phyloP scores from a whole-genome alignment of 2,329 filamentous ascomycete species.

The Microascus cirrosus region DNA sequence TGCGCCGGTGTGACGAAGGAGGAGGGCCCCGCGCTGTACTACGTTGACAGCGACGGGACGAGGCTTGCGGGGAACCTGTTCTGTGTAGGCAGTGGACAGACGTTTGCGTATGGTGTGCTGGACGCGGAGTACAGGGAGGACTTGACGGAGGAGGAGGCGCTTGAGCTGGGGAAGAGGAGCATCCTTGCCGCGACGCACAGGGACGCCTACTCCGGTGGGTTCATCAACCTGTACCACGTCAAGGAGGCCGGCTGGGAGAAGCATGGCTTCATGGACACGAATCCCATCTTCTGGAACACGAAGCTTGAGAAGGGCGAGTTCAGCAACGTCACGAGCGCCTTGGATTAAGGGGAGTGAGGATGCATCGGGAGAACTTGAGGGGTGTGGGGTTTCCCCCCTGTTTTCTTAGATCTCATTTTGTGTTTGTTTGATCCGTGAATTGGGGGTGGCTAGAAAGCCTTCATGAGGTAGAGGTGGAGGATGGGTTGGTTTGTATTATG shows the following conservation, averaged over 20 bases:
- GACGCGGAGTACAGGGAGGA: constrained; percentile 94
- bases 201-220: constrained; percentile 97
- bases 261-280: constrained; percentile 96
- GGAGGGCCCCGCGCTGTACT: constrained; percentile 96
- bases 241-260: constrained; percentile 99
- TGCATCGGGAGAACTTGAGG: neutral
- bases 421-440: neutral
- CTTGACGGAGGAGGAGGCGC: constrained; percentile 72
- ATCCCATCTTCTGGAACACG: constrained; percentile 99
- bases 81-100: constrained; percentile 96
- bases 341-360: constrained; percentile 38
- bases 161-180: constrained; percentile 82
- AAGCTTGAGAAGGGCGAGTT: constrained; percentile 99
- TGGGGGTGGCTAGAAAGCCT: neutral
- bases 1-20: constrained; percentile 91
- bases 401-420: neutral
- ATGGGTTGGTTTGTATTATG: neutral
- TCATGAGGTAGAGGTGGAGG: neutral
- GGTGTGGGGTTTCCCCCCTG: neutral
- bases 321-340: constrained; percentile 76
- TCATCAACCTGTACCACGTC: constrained; percentile 97
- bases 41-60: constrained; percentile 96
- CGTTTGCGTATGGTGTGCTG: constrained; percentile 95
- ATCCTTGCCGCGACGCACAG: constrained; percentile 94
- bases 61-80: constrained; percentile 89